Evolutionary conservation across 2,329 filamentous ascomycete species (phyloP).

Genomic region (Monosporascus sp.): DNA sequence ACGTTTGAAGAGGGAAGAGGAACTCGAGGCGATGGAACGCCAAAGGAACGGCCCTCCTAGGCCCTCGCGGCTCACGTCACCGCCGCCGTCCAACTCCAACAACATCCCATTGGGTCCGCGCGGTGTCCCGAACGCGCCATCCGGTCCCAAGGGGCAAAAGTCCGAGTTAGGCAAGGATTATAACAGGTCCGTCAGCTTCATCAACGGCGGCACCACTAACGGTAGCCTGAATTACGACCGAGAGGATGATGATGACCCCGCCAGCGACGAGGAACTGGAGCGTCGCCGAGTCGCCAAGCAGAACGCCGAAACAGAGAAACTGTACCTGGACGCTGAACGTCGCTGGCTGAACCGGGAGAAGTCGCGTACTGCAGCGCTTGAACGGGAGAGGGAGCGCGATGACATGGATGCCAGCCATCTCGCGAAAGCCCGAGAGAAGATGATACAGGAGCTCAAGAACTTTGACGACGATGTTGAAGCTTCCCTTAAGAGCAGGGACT

Average conservation of each 20-base stretch:
- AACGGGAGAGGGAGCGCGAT: conserved; percentile 78
- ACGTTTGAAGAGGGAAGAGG: conserved; percentile 80
- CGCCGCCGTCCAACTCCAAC: conserved; percentile 59
- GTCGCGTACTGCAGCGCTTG: conserved; percentile 74
- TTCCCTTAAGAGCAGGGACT: conserved; percentile 65
- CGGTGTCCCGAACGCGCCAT: conserved; percentile 68
- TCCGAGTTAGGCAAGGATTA: conserved; percentile 43
- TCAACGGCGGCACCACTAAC: conserved; percentile 70
- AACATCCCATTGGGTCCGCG: conserved; percentile 72
- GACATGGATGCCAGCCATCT: conserved; percentile 64
- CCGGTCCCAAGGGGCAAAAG: conserved; percentile 57
- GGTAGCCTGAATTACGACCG: conserved; percentile 50
- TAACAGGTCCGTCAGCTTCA: conserved; percentile 60
- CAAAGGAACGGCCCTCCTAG: conserved; percentile 62
- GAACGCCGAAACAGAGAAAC: conserved; percentile 70
- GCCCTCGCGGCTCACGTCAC: conserved; percentile 64
- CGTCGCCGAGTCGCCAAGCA: conserved; percentile 64
- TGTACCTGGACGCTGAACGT: conserved; percentile 78
- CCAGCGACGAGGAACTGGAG: conserved; percentile 82
- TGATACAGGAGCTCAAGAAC: conserved; percentile 65
- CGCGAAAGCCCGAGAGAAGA: conserved; percentile 58
- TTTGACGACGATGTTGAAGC: conserved; percentile 90
- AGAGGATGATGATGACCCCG: conserved; percentile 83
- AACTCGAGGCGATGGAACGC: conserved; percentile 82
- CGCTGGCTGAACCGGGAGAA: conserved; percentile 89